Evolutionary conservation across 306 rosid species (phyloP), one percentile per base, ranked within the genome.

Genomic region (Sophora flavescens): DNA sequence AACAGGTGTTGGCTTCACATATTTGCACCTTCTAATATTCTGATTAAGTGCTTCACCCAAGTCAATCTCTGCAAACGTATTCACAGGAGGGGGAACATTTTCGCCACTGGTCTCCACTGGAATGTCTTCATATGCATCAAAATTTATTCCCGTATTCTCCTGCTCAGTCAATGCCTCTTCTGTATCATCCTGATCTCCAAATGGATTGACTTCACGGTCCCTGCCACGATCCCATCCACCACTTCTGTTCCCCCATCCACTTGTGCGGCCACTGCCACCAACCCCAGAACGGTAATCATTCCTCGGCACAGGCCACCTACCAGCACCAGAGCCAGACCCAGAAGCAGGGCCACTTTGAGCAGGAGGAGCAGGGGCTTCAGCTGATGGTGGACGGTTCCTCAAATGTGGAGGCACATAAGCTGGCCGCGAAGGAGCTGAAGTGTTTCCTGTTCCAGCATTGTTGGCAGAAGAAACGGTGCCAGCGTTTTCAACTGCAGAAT

Each of bases 1-100:
- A 54, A 89, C 93, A 28, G 93, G 93, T 13, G 93, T 89, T 62
- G 93, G 93, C 75, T 79, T 89, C 74, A 89, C 93, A 66, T 89
- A 89, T 68, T 89, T 89, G 83, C 93, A 89, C 84, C 93, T 86
- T 36, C 83, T 83, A 75, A 89, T 87, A 79, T 89, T 89, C 26
- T 17, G 72, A 81, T 89, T 87, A 13, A 89, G 85, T 42, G 86
- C 91, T 0, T 87, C 93, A 12, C 93, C 93, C 82, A 89, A 76
- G 63, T 89, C 93, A 48, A 89, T 89, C 79, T 89, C 93, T 0
- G 89, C 93, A 83, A 89, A 89, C 14, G 93, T 87, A 85, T 78
- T 83, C 84, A 89, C 93, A 12, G 93, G 82, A 0, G 85, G 84
- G 8, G 93, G 91, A 68, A 89, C 91, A 81, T 87, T 87, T 12